Evolutionary conservation across 495 filamentous ascomycete species (phyloP), one percentile per base, ranked within the genome.

Genomic region (Aspergillus asperescens): DNA sequence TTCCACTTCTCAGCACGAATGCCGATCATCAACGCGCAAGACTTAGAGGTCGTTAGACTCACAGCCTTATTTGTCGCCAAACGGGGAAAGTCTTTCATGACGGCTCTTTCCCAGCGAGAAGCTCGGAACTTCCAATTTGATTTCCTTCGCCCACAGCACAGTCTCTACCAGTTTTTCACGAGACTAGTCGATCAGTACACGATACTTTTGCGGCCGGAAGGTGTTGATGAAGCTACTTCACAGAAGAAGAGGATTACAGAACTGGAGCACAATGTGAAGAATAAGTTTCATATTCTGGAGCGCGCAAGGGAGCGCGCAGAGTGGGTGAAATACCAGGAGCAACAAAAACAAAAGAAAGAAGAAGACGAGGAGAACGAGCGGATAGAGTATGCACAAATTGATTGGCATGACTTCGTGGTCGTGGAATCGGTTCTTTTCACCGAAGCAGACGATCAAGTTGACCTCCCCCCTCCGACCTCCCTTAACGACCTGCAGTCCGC

Each of bases 361-460:
- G 89, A 95, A 61, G 82, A 91, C 55, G 86, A 85, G 38, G 89
- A 95, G 64, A 82, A 87, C 60, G 90, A 96, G 67, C 82, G 82
- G 48, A 68, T 94, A 18, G 81, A 88, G 55, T 97, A 92, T 62
- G 85, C 87, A 7, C 85, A 92, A 61, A 93, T 98, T 57, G 93
- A 98, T 65, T 98, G 93, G 93, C 90, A 96, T 60, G 93, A 97
- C 67, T 97, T 97, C 57, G 86, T 91, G 20, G 84, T 98, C 23
- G 90, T 96, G 19, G 93, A 96, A 70, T 96, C 92, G 2, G 89
- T 97, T n/a, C 70, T 87, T 23, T 98, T 98, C 69, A 89, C 81
- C 48, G 94, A 96, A 57, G 77, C 78, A 37, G 93, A 97, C 67
- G 90, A 96, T 55, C 81, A 90, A 58, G 79, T 83, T 13, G 84